Conservation (phyloP, 2,329 filamentous ascomycete genomes). For the Fusarium nelsonii region DNA sequence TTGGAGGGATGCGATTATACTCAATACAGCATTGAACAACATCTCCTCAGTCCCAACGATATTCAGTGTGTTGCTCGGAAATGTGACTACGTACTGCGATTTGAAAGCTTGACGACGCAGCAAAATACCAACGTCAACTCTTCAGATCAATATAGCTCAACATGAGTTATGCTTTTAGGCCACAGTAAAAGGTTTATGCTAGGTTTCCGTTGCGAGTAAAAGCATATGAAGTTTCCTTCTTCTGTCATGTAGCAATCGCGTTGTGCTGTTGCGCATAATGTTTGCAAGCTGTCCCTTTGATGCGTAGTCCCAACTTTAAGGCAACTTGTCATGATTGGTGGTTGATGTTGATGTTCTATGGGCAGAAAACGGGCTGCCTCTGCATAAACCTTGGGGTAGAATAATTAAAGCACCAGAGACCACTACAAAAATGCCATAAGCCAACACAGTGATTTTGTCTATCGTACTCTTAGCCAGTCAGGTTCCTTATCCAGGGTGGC, state of each 20-base stretch:
- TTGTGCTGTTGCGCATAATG: constrained; percentile 3
- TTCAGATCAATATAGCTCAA: background rate
- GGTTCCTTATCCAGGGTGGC: constrained; percentile 24
- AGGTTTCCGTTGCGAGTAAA: background rate
- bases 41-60: background rate
- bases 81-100: background rate
- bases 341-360: constrained; percentile 33
- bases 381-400: too few species aligned
- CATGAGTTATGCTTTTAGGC: background rate
- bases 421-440: too few species aligned
- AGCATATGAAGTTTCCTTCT: background rate
- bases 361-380: background rate
- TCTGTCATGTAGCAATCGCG: background rate
- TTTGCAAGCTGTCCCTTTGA: constrained; percentile 29
- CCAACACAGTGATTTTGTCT: too few species aligned
- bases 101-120: background rate
- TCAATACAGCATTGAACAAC: constrained; percentile 7
- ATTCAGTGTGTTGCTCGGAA: background rate
- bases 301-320: constrained; percentile 17
- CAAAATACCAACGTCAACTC: background rate
- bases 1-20: constrained; percentile 9
- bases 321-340: constrained; percentile 21
- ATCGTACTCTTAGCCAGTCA: too few species aligned
- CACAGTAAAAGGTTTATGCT: background rate
- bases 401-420: too few species aligned